Evolutionary conservation across 2,329 filamentous ascomycete genomes (phyloP).

Genomic region (Hortaea sp.): DNA sequence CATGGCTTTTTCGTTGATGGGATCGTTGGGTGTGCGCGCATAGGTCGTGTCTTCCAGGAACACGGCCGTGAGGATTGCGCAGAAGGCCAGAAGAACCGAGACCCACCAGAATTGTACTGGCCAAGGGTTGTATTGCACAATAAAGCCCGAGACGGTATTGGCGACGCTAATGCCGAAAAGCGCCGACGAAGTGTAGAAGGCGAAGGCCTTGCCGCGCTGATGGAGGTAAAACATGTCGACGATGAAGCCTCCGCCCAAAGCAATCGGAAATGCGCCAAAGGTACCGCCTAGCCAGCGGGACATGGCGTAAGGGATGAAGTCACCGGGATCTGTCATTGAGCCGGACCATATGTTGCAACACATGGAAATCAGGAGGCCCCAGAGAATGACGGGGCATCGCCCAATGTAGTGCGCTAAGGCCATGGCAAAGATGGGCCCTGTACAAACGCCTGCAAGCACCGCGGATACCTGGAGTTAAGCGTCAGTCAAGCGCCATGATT

Average conservation of each 20-base stretch:
- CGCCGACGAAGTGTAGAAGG: background rate
- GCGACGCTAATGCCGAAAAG: background rate
- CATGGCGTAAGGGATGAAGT: constrained; percentile 1
- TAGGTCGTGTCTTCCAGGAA: constrained; percentile 6
- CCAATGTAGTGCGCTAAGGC: too few species aligned
- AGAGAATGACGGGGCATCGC: too few species aligned
- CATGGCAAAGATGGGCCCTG: too few species aligned
- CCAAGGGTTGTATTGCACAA: constrained; percentile 1
- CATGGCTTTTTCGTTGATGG: background rate
- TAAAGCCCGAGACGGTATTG: constrained; percentile 2
- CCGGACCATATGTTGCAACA: background rate
- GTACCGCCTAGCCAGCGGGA: constrained; percentile 14
- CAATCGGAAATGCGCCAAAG: constrained; percentile 29
- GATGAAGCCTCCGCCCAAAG: constrained; percentile 30
- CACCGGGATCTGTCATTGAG: constrained; percentile 12
- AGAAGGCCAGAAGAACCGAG: background rate
- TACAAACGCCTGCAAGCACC: too few species aligned
- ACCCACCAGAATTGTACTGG: constrained; percentile 5
- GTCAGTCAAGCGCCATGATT: too few species aligned
- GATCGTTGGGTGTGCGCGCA: background rate
- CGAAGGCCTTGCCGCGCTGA: constrained; percentile 4
- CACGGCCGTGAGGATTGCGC: background rate
- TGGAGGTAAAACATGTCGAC: constrained; percentile 32
- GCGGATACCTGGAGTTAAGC: too few species aligned
- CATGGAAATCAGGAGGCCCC: too few species aligned